Evolutionary conservation across 805 yeast genomes (phyloP).

Genomic region (Lipomyces yamadae): DNA sequence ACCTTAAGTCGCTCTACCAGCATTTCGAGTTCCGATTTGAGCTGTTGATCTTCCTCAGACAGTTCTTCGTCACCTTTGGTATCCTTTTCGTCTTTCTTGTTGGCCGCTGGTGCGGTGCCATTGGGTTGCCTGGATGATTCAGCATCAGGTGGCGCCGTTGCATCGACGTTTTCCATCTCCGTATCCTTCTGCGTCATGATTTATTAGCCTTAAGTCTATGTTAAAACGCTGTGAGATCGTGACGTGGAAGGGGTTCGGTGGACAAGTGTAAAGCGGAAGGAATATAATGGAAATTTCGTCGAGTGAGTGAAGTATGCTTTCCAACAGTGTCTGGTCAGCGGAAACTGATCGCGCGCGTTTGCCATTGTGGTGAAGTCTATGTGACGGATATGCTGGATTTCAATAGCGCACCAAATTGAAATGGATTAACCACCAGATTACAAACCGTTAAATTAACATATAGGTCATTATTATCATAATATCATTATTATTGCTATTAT

Average conservation of each 20-base stretch:
- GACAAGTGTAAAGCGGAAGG: not conserved
- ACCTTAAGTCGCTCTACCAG: constrained; percentile 79
- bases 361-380: not conserved
- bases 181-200: constrained; percentile 26
- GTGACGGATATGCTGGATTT: not conserved
- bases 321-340: not conserved
- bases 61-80: constrained; percentile 47
- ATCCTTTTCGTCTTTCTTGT: constrained; percentile 26
- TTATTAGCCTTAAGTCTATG: not conserved
- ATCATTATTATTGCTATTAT: not conserved
- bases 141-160: constrained; percentile 16
- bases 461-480: no score
- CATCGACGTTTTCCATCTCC: constrained; percentile 17
- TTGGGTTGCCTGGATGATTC: constrained; percentile 15
- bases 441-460: no score
- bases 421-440: no score
- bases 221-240: not conserved
- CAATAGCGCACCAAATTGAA: not conserved
- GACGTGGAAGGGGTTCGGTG: not conserved
- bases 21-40: constrained; percentile 83
- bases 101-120: constrained; percentile 14
- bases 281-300: not conserved
- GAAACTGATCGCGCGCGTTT: not conserved
- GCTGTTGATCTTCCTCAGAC: constrained; percentile 88
- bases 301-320: not conserved